Evolutionary conservation across 441 rosid species (phyloP).

Genomic region (Macaranga tanarius): DNA sequence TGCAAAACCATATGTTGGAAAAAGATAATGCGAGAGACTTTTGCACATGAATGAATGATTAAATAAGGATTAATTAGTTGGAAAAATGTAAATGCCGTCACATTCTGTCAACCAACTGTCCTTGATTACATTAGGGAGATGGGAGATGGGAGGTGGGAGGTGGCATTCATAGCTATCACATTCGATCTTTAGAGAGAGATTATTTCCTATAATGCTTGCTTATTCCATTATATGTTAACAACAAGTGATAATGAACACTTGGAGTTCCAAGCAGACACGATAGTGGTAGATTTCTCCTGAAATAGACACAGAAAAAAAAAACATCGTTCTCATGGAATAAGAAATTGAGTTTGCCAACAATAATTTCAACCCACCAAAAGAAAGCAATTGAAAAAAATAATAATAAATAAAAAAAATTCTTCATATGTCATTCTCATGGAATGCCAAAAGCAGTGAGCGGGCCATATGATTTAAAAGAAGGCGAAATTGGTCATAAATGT

Average conservation of each 20-base stretch:
- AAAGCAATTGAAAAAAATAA: too few relatives aligned
- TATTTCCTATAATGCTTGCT: not conserved
- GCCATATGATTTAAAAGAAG: slow-evolving; percentile 4
- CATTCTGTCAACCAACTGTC: slow-evolving; percentile 12
- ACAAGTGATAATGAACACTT: not conserved
- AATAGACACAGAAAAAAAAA: too few relatives aligned
- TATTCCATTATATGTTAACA: not conserved
- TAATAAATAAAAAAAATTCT: not conserved
- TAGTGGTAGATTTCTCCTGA: not conserved
- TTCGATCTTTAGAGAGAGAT: not conserved
- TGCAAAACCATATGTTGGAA: not conserved
- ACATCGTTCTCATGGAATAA: too few relatives aligned
- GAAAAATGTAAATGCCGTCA: slow-evolving; percentile 18
- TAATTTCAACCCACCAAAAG: not conserved
- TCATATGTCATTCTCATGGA: not conserved
- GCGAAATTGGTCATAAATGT: not conserved
- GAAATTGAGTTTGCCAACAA: too few relatives aligned
- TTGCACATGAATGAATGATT: not conserved
- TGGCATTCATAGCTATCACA: slow-evolving; percentile 16
- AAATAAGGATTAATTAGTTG: slow-evolving; percentile 13
- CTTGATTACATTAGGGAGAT: not conserved
- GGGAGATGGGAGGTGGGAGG: not conserved
- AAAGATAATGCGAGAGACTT: not conserved
- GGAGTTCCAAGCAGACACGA: not conserved
- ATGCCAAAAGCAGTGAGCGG: slow-evolving; percentile 13